Conservation (phyloP, 1,284 basidiomycete genomes). For the Cutaneotrichosporon sp. region DNA sequence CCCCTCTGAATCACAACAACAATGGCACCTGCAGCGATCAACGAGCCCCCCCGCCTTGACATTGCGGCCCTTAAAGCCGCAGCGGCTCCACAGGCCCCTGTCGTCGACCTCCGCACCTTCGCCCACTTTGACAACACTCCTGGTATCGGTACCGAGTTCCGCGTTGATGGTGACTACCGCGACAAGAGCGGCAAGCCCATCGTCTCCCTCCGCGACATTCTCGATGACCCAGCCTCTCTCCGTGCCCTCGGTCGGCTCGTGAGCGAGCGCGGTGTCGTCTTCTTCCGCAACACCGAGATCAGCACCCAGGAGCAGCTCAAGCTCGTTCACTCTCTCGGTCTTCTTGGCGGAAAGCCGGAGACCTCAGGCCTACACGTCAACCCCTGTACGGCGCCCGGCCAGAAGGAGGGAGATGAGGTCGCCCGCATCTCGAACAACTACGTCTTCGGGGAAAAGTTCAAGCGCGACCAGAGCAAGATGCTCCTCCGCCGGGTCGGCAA, state of each 20-base stretch:
- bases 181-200: constrained; percentile 27
- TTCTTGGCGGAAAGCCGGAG: constrained; percentile 60
- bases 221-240: constrained; percentile 33
- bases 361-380: constrained; percentile 60
- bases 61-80: constrained; percentile 10
- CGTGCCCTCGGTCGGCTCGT: constrained; percentile 49
- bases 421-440: constrained; percentile 57
- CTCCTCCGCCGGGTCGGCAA: constrained; percentile 8
- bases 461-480: constrained; percentile 4
- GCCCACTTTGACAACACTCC: constrained; percentile 40
- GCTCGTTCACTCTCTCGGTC: constrained; percentile 58
- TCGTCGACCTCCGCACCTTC: constrained; percentile 19
- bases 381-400: constrained; percentile 48
- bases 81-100: constrained; percentile 1
- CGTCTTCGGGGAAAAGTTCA: constrained; percentile 37
- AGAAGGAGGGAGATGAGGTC: constrained; percentile 55
- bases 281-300: constrained; percentile 60
- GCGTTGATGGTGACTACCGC: constrained; percentile 12
- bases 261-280: constrained; percentile 66
- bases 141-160: constrained; percentile 50
- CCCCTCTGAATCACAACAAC: background rate
- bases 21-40: constrained; percentile 20
- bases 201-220: constrained; percentile 32
- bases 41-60: background rate
- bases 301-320: constrained; percentile 34